Conservation (phyloP, 2,329 filamentous ascomycete species). For the Botrytis pseudocinerea region DNA sequence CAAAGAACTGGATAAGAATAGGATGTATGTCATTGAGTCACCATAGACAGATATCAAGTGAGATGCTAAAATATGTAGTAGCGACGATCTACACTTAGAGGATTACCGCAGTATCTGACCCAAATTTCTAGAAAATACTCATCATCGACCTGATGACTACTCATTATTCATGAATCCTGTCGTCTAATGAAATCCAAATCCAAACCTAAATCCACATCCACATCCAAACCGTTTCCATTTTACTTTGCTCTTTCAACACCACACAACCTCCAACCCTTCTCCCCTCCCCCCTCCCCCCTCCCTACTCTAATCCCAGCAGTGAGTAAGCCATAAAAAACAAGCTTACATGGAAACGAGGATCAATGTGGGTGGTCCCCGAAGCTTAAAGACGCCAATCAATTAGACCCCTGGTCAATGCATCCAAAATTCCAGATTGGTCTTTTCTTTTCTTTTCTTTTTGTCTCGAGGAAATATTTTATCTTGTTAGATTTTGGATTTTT, state of each 20-base stretch:
- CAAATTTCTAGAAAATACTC: background rate
- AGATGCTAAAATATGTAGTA: background rate
- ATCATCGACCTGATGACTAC: conserved; percentile 8
- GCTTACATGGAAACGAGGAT: conserved; percentile 15
- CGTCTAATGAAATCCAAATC: background rate
- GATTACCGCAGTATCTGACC: background rate
- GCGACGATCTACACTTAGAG: background rate
- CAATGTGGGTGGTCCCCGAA: conserved; percentile 20
- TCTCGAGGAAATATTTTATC: background rate
- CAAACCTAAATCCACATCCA: background rate
- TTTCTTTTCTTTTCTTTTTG: background rate
- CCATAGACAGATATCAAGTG: background rate
- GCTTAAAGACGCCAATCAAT: conserved; percentile 24
- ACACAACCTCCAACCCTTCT: background rate
- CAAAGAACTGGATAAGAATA: background rate
- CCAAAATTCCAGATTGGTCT: conserved; percentile 12
- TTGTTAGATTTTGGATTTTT: background rate
- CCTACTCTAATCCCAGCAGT: background rate
- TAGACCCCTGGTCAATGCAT: conserved; percentile 20
- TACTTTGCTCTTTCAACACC: background rate
- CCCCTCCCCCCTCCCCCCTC: no score
- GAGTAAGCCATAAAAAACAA: conserved; percentile 15
- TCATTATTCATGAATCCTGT: background rate
- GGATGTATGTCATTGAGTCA: background rate
- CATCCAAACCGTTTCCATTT: background rate